Base-by-base conservation (phyloP, 176 grass and related monocot species). In the Dendrocalamus sinicus region DNA sequence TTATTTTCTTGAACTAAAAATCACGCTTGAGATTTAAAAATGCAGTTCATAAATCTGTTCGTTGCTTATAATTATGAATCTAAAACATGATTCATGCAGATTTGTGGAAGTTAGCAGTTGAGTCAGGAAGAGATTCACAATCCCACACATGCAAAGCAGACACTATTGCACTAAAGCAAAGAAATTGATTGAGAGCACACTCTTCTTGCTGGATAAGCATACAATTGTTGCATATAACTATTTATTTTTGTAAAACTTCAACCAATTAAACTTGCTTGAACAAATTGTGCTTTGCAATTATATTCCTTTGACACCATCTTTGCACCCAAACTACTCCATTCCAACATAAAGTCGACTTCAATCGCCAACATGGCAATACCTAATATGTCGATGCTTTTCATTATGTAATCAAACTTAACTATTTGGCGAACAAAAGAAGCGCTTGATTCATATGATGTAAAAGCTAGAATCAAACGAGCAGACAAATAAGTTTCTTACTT, bases 401-500 rank as follows among this genome's bases (percentile, higher is more conserved):
- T 7, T 5, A 7, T 58, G 32, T 46, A 62, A 46, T 12, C 28
- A 79, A 39, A 63, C 2, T 70, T 70, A 24, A 39, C 2, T 48
- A 71, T 24, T 39, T 79, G 10, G 20, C 8, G 6, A 28, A 47
- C 12, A 67, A 76, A 17, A 15, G 52, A 65, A 84, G 7, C 60
- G 43, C 10, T 44, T n/a, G 28, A 46, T 24, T 15, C n/a, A 48
- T 78, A 70, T 72, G 10, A 72, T 28, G 9, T 19, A 84, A 69
- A 60, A 57, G 24, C 54, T 44, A 62, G 72, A 60, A 68, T 32
- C 19, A 64, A 67, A 79, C 12, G 28, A 66, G 19, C 12, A 66
- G 39, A 10, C 0, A 3, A 40, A 63, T 0, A 23, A 70, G 13
- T 30, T 83, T 35, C 58, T 77, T 63, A 97, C 91, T 85, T 93